Base-by-base conservation (phyloP, 2,329 filamentous ascomycete genomes). In the Coleophoma cylindrospora region DNA sequence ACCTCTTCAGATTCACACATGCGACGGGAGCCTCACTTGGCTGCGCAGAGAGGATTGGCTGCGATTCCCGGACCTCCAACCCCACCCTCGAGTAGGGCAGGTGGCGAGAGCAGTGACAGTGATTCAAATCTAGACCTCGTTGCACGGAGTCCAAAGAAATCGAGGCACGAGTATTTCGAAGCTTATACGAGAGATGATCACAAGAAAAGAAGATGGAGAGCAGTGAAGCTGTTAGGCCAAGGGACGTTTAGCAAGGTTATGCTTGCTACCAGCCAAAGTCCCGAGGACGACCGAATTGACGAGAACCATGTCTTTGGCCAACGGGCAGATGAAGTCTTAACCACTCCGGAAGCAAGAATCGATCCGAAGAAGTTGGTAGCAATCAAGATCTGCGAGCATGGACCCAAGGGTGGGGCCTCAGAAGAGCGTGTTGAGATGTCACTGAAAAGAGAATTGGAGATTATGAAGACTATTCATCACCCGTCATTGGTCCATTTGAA, bases 181-280 rank as follows among this genome's bases (percentile, higher is more conserved):
- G 86, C 89, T 27, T 75, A 72, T 56, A 85, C 80, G 2, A 76
- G 87, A 34, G 74, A 78, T 45, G 83, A 89, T 51, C 71, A 81
- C 57, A 91, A 91, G 65, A 76, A 82, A 17, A 82, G 86, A 50
- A 77, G 82, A 57, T 99, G 94, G 83, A 81, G 88, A 57, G 87
- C 86, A 12, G 71, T 99, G 37, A 86, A 88, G 51, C 74, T 85
- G 56, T 78, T 99, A 6, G 94, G 94, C 5, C 89, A 96, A 61
- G 94, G 94, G 36, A 96, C 94, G 0, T 99, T 99, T 67, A 96
- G 91, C 66, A 89, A 89, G 62, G 94, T 99, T 17, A 86, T 95
- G 70, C 75, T 99, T 40, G 94, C 91, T 4, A 95, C 91, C 11
- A 90, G 87, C 61, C 83, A 95, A 64, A 78, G 82, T 38, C 69